Evolutionary conservation across 306 rosid species (phyloP).

Genomic region (Potentilla sterilis): DNA sequence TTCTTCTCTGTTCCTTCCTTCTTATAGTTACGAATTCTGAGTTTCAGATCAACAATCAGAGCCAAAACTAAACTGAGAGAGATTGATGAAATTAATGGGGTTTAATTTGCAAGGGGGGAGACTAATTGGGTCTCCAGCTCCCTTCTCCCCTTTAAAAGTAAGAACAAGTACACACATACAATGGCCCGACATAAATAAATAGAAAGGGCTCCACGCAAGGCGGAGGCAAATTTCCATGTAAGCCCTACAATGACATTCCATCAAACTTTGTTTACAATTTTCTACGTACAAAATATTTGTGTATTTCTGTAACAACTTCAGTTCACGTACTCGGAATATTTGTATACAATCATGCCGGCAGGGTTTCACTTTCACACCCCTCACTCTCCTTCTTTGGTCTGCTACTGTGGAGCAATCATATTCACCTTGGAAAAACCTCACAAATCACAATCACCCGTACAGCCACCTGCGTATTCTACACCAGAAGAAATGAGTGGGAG

Average conservation of each 20-base stretch:
- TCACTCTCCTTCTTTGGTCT: slow-evolving; percentile 24
- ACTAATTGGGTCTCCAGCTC: slow-evolving; percentile 23
- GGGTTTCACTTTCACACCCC: slow-evolving; percentile 39
- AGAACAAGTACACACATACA: slow-evolving; percentile 32
- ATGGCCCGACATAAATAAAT: slow-evolving; percentile 59
- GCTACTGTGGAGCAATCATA: slow-evolving; percentile 1
- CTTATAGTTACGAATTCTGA: neutral
- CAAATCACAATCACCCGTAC: slow-evolving; percentile 12
- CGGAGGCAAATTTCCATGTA: slow-evolving; percentile 68
- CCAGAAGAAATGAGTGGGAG: neutral
- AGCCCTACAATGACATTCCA: slow-evolving; percentile 77
- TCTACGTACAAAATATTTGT: slow-evolving; percentile 63
- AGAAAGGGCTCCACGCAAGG: slow-evolving; percentile 41
- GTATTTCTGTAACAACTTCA: slow-evolving; percentile 52
- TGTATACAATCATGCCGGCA: slow-evolving; percentile 37
- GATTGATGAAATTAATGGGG: neutral
- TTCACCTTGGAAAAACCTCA: slow-evolving; percentile 5
- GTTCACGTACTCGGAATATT: slow-evolving; percentile 25
- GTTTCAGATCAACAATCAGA: neutral
- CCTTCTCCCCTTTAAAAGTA: slow-evolving; percentile 33
- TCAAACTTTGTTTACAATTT: slow-evolving; percentile 54
- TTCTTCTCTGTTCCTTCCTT: neutral
- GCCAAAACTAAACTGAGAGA: neutral
- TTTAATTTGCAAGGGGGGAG: neutral
- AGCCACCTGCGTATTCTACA: neutral